phyloP scores from a whole-genome alignment of 2,329 filamentous ascomycete species.

The Botrytis pseudocinerea region DNA sequence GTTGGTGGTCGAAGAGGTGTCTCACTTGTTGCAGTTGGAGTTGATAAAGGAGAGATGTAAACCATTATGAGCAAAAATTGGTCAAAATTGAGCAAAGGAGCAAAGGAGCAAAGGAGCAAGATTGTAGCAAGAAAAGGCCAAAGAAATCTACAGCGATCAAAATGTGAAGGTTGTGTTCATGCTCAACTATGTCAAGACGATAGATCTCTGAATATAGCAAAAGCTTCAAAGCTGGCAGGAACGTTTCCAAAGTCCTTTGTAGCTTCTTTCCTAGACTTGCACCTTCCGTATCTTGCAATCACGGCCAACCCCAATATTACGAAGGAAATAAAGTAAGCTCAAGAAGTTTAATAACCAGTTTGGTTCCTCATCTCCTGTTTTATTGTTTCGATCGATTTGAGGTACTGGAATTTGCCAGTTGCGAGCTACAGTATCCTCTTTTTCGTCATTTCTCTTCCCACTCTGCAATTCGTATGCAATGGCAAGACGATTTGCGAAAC shows the following conservation, averaged over 20 bases:
- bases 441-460: neutral
- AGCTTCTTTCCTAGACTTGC: neutral
- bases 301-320: neutral
- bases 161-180: neutral
- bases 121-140: constrained; percentile 14
- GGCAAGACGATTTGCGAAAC: constrained; percentile 24
- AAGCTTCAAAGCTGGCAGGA: neutral
- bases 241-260: neutral
- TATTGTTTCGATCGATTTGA: neutral
- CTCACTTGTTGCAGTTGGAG: constrained; percentile 14
- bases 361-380: neutral
- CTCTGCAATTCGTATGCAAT: constrained; percentile 1
- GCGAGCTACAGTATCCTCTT: too few species aligned
- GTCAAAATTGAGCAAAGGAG: constrained; percentile 19
- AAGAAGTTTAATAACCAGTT: accelerated
- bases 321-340: neutral
- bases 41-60: constrained; percentile 26
- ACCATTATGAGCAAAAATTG: constrained; percentile 25
- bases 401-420: neutral
- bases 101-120: constrained; percentile 4
- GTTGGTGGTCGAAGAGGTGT: constrained; percentile 23
- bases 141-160: constrained; percentile 4
- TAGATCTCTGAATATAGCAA: neutral
- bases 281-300: neutral
- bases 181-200: neutral